Conservation (phyloP, 129 eudicot species). For the carrot (Daucus carota) region DH1_v3.0 NC_030381.2:26526001-26526500, state of each 20-base stretch:
- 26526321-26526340: neutral
- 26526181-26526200: too few species aligned
- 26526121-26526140: too few species aligned
- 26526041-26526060: too few species aligned
- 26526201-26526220: too few species aligned
- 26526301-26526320: neutral
- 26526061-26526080: too few species aligned
- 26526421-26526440: conserved; percentile 51
- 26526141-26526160: too few species aligned
- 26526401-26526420: conserved; percentile 43
- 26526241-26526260: neutral
- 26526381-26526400: neutral
- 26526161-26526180: too few species aligned
- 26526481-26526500: conserved; percentile 86
- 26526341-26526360: neutral
- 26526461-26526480: conserved; percentile 66
- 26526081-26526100: too few species aligned
- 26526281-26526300: neutral
- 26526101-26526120: too few species aligned
- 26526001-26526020: too few species aligned
- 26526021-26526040: too few species aligned
- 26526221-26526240: neutral
- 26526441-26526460: conserved; percentile 73
- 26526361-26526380: neutral
- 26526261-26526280: neutral